Percentiles rank a stretch among this genome's conserved stretches.
Conservation (phyloP, 257 asterid genomes). For the Solanum corneliomulleri region DNA sequence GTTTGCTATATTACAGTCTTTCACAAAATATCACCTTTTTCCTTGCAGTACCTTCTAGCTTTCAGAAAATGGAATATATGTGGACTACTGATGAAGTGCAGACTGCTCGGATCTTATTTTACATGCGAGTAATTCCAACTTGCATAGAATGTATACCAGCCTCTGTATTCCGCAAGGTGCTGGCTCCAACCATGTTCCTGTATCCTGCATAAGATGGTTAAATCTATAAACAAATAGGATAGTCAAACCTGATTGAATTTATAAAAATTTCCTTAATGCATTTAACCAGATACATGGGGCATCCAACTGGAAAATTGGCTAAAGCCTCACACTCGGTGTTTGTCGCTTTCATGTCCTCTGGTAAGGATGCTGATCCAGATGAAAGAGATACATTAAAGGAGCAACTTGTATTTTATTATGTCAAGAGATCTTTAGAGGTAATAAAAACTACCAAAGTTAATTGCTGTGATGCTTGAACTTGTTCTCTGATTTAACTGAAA, state of each 20-base stretch:
- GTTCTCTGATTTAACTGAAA: conserved; percentile 8
- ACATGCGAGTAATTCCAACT: conserved; percentile 78
- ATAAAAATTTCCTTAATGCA: conserved; percentile 20
- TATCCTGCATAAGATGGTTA: conserved; percentile 38
- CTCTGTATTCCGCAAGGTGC: conserved; percentile 50
- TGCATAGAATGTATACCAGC: conserved; percentile 59
- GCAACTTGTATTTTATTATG: conserved; percentile 81
- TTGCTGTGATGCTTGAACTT: conserved; percentile 1
- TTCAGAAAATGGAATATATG: conserved; percentile 21
- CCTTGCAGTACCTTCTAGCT: conserved; percentile 35
- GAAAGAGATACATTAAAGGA: conserved; percentile 73
- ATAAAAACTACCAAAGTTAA: conserved; percentile 1
- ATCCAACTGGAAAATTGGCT: conserved; percentile 76
- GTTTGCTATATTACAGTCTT: neutral
- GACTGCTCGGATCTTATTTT: conserved; percentile 83
- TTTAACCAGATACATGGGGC: conserved; percentile 71
- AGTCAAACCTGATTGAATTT: neutral
- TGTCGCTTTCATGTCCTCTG: conserved; percentile 75
- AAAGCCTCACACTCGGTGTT: conserved; percentile 81
- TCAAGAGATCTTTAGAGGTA: conserved; percentile 84
- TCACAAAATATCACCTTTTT: neutral
- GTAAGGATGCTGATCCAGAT: conserved; percentile 45
- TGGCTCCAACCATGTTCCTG: conserved; percentile 87
- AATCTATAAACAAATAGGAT: neutral
- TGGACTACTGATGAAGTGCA: conserved; percentile 87